These are phyloP conservation scores for Aspergillus felis DNA, from an alignment of 2,329 filamentous ascomycete species.

Conservation along the genomic window DNA sequence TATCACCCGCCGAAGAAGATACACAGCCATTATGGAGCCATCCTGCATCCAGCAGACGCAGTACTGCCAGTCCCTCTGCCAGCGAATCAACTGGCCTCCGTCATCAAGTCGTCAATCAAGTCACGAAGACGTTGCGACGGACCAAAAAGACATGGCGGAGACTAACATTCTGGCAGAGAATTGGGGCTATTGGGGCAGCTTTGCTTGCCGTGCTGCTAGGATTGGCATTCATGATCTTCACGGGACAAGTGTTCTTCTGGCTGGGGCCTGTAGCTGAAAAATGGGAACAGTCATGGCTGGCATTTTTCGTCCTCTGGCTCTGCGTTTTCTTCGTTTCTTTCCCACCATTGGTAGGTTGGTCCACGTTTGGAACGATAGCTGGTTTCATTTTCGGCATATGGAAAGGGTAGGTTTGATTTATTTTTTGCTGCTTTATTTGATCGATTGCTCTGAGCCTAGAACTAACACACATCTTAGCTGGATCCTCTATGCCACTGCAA, in stretches of 20 bases:
- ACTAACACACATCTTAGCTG: slow-evolving; percentile 54
- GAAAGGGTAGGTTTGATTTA: slow-evolving; percentile 56
- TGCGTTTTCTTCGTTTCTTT: slow-evolving; percentile 75
- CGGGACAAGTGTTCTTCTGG: slow-evolving; percentile 71
- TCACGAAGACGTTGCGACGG: slow-evolving; percentile 31
- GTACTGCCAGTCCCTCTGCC: slow-evolving; percentile 35
- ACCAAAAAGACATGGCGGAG: slow-evolving; percentile 32
- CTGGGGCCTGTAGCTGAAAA: slow-evolving; percentile 68
- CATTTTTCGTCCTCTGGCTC: slow-evolving; percentile 71
- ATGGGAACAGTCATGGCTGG: slow-evolving; percentile 70
- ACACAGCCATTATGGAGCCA: slow-evolving; percentile 52
- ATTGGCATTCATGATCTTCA: slow-evolving; percentile 72
- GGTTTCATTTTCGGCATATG: slow-evolving; percentile 71
- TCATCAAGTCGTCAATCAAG: slow-evolving; percentile 37
- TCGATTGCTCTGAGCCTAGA: not conserved
- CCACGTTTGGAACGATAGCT: slow-evolving; percentile 65
- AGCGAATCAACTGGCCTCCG: slow-evolving; percentile 30
- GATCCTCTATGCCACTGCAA: slow-evolving; percentile 76
- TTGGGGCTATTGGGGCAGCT: slow-evolving; percentile 52
- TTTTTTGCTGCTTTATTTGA: not conserved
- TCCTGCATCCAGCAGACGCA: slow-evolving; percentile 39
- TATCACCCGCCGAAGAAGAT: slow-evolving; percentile 44
- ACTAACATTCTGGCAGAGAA: slow-evolving; percentile 55
- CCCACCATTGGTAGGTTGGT: slow-evolving; percentile 84
- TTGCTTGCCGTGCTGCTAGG: slow-evolving; percentile 53